A percentile compares a stretch with the other conserved stretches of the same genome.
Conservation (phyloP, 176 grass and related monocot species). For the Triticum turgidum region DNA sequence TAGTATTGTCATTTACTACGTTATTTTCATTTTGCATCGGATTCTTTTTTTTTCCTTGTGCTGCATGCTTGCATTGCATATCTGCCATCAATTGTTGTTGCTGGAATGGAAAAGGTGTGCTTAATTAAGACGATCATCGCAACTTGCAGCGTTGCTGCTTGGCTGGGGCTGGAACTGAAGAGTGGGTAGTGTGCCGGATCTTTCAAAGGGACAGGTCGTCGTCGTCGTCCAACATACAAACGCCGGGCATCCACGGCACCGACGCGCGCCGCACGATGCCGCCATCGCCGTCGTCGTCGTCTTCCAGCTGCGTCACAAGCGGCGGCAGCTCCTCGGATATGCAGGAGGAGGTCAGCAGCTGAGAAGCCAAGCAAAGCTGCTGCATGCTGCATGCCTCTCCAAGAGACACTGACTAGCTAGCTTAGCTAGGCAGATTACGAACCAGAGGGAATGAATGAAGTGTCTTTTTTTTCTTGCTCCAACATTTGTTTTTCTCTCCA, state of each 20-base stretch:
- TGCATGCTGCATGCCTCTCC: conserved; percentile 21
- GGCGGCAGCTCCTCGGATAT: conserved; percentile 29
- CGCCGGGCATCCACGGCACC: background rate
- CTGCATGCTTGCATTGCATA: background rate
- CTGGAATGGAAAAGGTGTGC: background rate
- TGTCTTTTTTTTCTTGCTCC: conserved; percentile 18
- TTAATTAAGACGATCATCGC: background rate
- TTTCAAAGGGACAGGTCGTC: conserved; percentile 45
- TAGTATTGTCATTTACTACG: background rate
- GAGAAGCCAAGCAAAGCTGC: background rate
- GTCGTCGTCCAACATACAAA: conserved; percentile 4
- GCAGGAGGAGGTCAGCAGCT: conserved; percentile 64
- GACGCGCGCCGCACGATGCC: background rate
- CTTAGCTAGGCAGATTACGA: conserved; percentile 29
- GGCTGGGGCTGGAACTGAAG: conserved; percentile 3
- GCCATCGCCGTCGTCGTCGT: conserved; percentile 38
- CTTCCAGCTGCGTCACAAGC: conserved; percentile 69
- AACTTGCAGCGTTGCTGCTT: conserved; percentile 43
- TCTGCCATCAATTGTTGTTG: background rate
- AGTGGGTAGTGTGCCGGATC: conserved; percentile 84
- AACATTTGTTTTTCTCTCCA: background rate
- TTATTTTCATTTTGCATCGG: background rate
- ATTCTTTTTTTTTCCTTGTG: background rate
- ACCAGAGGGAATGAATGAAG: conserved; percentile 20
- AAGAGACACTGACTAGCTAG: conserved; percentile 41